A percentile compares a stretch with the other conserved stretches of the same genome.
phyloP scores from a whole-genome alignment of 1,284 basidiomycete species.

The Sphagnurus paluster region DNA sequence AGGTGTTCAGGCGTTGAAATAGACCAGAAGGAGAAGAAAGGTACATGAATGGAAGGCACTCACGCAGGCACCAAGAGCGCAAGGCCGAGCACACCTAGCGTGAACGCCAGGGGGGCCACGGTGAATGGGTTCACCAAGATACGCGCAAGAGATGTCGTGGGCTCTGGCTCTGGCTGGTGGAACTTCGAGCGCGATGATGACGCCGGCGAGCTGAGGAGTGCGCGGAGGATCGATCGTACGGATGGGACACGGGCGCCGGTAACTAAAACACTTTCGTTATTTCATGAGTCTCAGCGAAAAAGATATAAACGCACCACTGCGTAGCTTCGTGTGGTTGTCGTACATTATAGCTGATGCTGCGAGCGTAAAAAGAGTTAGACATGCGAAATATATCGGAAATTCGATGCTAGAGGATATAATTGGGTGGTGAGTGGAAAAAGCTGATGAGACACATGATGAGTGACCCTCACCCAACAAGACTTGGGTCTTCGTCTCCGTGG shows the following conservation, averaged over 20 bases:
- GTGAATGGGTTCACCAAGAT: constrained; percentile 56
- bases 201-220: no score
- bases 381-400: constrained; percentile 65
- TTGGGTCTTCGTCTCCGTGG: constrained; percentile 34
- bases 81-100: constrained; percentile 41
- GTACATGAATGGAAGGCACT: constrained; percentile 25
- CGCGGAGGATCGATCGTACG: constrained; percentile 41
- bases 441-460: constrained; percentile 2
- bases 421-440: constrained; percentile 6
- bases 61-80: constrained; percentile 51
- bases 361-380: constrained; percentile 58
- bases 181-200: no score
- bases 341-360: constrained; percentile 55
- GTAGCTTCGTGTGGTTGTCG: constrained; percentile 68
- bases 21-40: not conserved
- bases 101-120: constrained; percentile 43
- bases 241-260: constrained; percentile 57
- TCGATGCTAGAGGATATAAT: constrained; percentile 48
- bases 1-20: not conserved
- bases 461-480: constrained; percentile 26
- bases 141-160: constrained; percentile 37
- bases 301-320: constrained; percentile 52
- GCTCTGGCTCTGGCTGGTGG: no score
- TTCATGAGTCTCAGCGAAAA: no score
- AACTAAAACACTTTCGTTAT: constrained; percentile 31